Evolutionary conservation across 148 eudicot genomes (phyloP), one percentile per base, ranked within the genome.

Genomic region (Heliosperma pusillum): DNA sequence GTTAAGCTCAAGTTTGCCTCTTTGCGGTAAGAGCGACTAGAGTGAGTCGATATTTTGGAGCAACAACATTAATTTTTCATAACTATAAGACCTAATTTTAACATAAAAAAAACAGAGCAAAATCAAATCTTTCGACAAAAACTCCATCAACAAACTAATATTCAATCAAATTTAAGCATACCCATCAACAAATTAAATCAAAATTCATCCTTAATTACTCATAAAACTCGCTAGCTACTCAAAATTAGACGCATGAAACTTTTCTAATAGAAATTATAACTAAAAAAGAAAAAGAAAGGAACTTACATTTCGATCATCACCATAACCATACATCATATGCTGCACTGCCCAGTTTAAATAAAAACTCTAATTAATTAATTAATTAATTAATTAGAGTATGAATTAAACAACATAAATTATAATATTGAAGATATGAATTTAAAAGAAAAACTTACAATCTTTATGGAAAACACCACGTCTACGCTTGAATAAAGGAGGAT

Each of bases 321-420:
- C 98, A 68, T 91, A 91, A 57, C 98, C 97, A 85, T 91, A 93
- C 97, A 91, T 87, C 95, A 93, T 93, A 73, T 91, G 98, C 83
- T 91, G 98, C 90, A 93, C 98, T 91, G 95, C 72, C 21, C 76
- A 77, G 26, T 40, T 40, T 55, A n/a, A 79, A 44, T 64, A 15
- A 71, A 70, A 70, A 59, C 42, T 29, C 10, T 50, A 25, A 63
- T 13, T 8, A 62, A 57, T 6, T 50, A 36, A 36, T 6, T 36
- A 36, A n/a, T n/a, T n/a, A 42, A 50, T 50, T 50, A 50, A 50
- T 50, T 50, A 50, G 17, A 12, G 17, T 50, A 50, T 50, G 55
- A 50, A 5, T 36, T n/a, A 25, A 27, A 11, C 47, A 8, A 5
- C 50, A 57, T 3, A 40, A 25, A n/a, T 7, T 66, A 9, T 8